phyloP scores from a whole-genome alignment of 805 yeast genomes.

The Yamadazyma laniorum region DNA sequence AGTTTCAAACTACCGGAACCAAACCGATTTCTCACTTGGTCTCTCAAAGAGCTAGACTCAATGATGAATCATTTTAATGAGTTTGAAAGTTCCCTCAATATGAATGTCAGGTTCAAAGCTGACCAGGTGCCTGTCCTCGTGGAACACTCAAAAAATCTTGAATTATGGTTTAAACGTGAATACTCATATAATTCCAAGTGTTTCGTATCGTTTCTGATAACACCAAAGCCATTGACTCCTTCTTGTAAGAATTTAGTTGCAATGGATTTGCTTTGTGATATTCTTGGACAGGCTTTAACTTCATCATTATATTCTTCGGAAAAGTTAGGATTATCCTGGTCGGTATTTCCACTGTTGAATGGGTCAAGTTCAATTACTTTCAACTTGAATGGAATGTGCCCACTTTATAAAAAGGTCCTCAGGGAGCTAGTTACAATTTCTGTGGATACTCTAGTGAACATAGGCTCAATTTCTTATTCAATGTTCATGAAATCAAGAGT shows the following conservation, averaged over 20 bases:
- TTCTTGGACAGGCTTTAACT: slow-evolving; percentile 42
- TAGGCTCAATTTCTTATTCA: slow-evolving; percentile 21
- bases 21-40: slow-evolving; percentile 3
- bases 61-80: background rate
- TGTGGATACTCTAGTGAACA: slow-evolving; percentile 15
- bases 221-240: slow-evolving; percentile 25
- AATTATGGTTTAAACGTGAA: slow-evolving; percentile 54
- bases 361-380: slow-evolving; percentile 54
- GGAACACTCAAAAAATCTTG: slow-evolving; percentile 32
- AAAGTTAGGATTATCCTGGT: slow-evolving; percentile 56
- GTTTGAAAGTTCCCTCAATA: slow-evolving; percentile 19
- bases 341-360: slow-evolving; percentile 50
- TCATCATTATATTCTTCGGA: slow-evolving; percentile 52
- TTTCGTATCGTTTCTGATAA: slow-evolving; percentile 47
- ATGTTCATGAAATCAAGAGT: slow-evolving; percentile 47
- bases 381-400: slow-evolving; percentile 52
- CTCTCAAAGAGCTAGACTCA: slow-evolving; percentile 22
- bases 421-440: slow-evolving; percentile 31
- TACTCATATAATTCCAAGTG: slow-evolving; percentile 27
- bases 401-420: slow-evolving; percentile 37
- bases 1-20: background rate
- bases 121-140: slow-evolving; percentile 36
- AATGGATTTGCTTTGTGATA: slow-evolving; percentile 53
- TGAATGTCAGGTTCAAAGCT: slow-evolving; percentile 20
- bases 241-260: slow-evolving; percentile 42